A percentile compares a stretch with the other conserved stretches of the same genome.
These are phyloP conservation scores for Umbelopsis sp. DNA, from an alignment of 192 early-diverging fungal genomes.

Conservation along the genomic window DNA sequence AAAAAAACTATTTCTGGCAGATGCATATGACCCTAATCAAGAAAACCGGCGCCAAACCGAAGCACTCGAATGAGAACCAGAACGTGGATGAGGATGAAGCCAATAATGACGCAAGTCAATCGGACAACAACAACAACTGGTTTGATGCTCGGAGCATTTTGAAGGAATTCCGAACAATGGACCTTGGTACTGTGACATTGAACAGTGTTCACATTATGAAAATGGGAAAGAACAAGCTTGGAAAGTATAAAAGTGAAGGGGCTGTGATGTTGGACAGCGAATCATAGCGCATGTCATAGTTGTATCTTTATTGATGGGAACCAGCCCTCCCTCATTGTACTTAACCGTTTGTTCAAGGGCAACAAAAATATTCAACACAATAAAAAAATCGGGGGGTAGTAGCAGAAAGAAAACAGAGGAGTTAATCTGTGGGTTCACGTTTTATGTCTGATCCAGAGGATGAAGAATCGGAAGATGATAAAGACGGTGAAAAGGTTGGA, in stretches of 20 bases:
- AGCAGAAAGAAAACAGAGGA: background rate
- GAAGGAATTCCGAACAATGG: conserved; percentile 21
- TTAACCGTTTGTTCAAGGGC: too few relatives aligned
- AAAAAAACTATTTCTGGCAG: background rate
- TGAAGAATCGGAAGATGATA: conserved; percentile 2
- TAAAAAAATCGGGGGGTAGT: background rate
- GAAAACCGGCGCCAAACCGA: background rate
- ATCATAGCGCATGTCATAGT: background rate
- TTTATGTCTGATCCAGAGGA: conserved; percentile 6
- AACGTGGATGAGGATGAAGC: background rate
- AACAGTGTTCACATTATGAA: conserved; percentile 36
- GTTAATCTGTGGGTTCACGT: background rate
- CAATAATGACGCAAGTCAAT: background rate
- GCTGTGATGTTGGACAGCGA: conserved; percentile 15
- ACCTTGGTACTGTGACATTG: conserved; percentile 26
- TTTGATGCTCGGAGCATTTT: conserved; percentile 32
- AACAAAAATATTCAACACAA: background rate
- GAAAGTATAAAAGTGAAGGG: conserved; percentile 30
- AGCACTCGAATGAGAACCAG: background rate
- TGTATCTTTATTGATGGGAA: background rate
- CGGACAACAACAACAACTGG: conserved; percentile 7
- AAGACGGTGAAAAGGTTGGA: background rate
- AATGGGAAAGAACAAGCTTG: conserved; percentile 18
- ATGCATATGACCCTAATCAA: conserved; percentile 11
- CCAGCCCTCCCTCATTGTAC: background rate